Evolutionary conservation across 2,329 filamentous ascomycete species (phyloP).

Genomic region (Aspergillus novofumigatus): DNA sequence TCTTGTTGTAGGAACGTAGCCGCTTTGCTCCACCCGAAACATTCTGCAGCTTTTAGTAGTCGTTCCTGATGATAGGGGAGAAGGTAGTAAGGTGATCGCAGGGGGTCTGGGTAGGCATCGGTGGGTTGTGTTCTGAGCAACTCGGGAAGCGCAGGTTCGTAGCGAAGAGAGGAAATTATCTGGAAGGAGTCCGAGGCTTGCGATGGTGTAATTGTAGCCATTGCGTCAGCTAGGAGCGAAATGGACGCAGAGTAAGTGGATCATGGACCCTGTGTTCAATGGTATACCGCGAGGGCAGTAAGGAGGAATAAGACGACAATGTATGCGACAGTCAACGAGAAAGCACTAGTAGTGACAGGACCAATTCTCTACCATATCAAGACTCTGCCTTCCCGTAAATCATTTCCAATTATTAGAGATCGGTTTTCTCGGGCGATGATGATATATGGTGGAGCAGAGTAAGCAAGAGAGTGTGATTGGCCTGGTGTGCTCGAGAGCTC

Average conservation of each 20-base stretch:
- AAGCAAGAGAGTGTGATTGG: constrained; percentile 27
- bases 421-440: not conserved
- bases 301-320: not conserved
- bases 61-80: constrained; percentile 73
- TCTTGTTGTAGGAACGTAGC: constrained; percentile 26
- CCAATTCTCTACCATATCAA: not conserved
- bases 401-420: not conserved
- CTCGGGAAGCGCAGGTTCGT: constrained; percentile 56
- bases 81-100: constrained; percentile 68
- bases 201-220: constrained; percentile 4
- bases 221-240: not conserved
- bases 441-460: not conserved
- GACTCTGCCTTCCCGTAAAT: not conserved
- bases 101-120: constrained; percentile 34
- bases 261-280: not conserved
- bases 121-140: constrained; percentile 21
- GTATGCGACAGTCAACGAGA: not conserved
- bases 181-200: constrained; percentile 42
- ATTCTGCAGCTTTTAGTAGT: constrained; percentile 57
- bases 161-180: constrained; percentile 69
- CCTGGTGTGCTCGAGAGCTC: constrained; percentile 20
- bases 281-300: not conserved
- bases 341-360: not conserved
- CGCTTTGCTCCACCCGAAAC: constrained; percentile 46
- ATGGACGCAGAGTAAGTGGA: not conserved